Evolutionary conservation across 441 rosid genomes (phyloP).

Genomic region (Populus tomentosa): DNA sequence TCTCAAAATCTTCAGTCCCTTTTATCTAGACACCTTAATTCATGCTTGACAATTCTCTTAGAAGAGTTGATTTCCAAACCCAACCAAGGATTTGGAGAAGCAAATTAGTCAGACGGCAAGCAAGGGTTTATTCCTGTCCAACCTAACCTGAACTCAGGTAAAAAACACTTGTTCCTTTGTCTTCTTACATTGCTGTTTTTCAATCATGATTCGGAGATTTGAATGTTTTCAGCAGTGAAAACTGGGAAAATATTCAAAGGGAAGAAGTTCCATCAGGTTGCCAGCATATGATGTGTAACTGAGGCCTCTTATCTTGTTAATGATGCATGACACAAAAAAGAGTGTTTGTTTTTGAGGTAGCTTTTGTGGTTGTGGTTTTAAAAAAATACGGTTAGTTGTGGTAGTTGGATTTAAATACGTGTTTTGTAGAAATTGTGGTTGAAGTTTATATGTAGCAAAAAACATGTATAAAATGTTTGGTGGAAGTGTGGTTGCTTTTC

Average conservation of each 20-base stretch:
- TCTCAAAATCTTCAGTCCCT: neutral
- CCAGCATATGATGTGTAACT: neutral
- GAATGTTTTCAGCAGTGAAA: neutral
- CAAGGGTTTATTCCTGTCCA: neutral
- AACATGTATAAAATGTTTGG: no score
- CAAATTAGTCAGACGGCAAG: neutral
- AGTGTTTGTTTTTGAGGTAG: no score
- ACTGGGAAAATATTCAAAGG: neutral
- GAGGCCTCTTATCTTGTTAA: neutral
- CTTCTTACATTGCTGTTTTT: neutral
- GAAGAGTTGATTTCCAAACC: neutral
- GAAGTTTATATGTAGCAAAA: no score
- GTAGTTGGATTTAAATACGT: no score
- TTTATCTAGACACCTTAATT: no score
- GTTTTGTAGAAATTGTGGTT: no score
- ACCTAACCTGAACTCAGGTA: neutral
- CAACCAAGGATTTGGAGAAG: neutral
- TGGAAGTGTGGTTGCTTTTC: no score
- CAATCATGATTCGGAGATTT: neutral
- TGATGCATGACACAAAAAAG: neutral
- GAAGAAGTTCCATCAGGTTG: neutral
- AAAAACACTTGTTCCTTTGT: neutral
- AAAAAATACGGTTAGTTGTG: no score
- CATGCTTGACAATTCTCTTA: neutral
- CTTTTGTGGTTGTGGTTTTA: no score